Conservation (phyloP, 2,329 filamentous ascomycete genomes). For the Aspergillus persii region DNA sequence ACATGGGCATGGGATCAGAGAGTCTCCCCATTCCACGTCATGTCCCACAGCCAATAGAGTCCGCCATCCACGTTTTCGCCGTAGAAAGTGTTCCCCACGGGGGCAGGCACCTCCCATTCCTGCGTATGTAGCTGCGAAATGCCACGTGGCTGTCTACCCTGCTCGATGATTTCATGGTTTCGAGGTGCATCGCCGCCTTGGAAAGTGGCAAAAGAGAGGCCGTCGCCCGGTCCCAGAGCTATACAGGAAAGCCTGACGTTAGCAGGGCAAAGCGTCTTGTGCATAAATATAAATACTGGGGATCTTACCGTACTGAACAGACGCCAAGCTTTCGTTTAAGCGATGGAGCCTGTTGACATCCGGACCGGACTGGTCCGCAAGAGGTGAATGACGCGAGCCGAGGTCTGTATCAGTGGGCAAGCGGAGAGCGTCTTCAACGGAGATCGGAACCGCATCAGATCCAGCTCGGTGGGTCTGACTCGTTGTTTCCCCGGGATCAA, state of each 20-base stretch:
- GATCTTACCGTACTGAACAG: slow-evolving; percentile 22
- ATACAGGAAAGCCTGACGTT: neutral
- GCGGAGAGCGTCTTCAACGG: slow-evolving; percentile 24
- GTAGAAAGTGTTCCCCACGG: neutral
- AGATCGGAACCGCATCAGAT: slow-evolving; percentile 8
- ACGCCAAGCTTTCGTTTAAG: slow-evolving; percentile 23
- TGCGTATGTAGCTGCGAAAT: slow-evolving; percentile 5
- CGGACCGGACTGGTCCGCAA: slow-evolving; percentile 3
- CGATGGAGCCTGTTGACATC: slow-evolving; percentile 15
- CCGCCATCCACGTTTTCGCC: slow-evolving; percentile 21
- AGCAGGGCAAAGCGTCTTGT: too few relatives aligned
- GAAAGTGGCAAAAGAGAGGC: too few relatives aligned
- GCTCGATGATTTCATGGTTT: neutral
- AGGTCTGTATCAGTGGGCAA: slow-evolving; percentile 17
- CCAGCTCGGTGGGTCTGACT: neutral
- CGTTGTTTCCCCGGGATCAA: neutral
- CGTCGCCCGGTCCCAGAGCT: neutral
- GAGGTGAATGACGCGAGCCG: slow-evolving; percentile 8
- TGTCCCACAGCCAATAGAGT: slow-evolving; percentile 32
- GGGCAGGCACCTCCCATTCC: slow-evolving; percentile 8
- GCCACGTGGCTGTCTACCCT: neutral
- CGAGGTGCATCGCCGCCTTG: too few relatives aligned
- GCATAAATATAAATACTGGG: too few relatives aligned
- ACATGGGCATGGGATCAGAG: too few relatives aligned
- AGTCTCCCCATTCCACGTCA: slow-evolving; percentile 19